Evolutionary conservation across 1,284 basidiomycete genomes (phyloP).

Genomic region (Boletellus dicymbophilus): DNA sequence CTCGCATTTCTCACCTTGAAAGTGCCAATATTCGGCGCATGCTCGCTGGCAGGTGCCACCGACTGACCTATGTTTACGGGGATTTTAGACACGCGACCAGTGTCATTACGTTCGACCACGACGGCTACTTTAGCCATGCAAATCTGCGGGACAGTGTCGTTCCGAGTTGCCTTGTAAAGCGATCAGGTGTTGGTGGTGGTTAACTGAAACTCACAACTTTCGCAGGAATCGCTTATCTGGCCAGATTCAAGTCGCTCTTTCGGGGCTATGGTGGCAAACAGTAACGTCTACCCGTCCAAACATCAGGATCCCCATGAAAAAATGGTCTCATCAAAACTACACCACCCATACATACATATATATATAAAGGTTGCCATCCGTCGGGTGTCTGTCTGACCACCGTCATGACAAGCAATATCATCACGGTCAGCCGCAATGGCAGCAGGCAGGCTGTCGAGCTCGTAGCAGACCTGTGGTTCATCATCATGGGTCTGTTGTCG

Average conservation of each 20-base stretch:
- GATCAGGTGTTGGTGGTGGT: no score
- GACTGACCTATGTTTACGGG: no score
- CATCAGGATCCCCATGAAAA: neutral
- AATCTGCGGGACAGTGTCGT: no score
- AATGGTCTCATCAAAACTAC: neutral
- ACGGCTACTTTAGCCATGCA: neutral
- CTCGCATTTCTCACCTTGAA: conserved; percentile 16
- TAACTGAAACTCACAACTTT: neutral
- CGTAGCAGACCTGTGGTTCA: conserved; percentile 30
- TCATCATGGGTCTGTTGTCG: conserved; percentile 31
- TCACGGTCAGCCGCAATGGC: neutral
- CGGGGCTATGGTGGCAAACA: conserved; percentile 25
- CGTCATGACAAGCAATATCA: neutral
- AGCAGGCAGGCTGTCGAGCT: conserved; percentile 15
- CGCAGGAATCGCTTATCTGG: conserved; percentile 13
- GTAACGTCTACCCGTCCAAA: no score
- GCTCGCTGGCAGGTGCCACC: no score
- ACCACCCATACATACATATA: no score
- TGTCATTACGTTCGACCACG: conserved; percentile 24
- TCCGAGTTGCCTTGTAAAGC: no score
- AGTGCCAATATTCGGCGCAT: no score
- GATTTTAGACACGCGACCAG: conserved; percentile 22
- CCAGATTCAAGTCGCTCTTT: conserved; percentile 7
- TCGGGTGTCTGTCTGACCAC: neutral
- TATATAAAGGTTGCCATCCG: conserved; percentile 2